Base-by-base conservation (phyloP, 2,329 filamentous ascomycete genomes). In the Microcera coccophila region DNA sequence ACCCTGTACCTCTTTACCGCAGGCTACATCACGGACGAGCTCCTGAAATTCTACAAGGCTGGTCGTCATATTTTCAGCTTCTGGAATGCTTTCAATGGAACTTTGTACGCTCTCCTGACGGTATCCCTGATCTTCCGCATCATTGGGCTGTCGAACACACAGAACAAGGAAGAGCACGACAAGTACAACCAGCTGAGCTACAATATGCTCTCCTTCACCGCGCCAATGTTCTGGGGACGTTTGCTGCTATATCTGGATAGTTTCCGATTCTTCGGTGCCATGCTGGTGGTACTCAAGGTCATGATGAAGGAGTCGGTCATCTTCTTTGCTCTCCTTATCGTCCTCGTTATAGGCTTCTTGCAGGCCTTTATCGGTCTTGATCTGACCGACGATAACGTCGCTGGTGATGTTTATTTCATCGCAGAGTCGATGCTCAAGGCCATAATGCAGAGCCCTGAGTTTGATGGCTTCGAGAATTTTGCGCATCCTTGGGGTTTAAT, bases 211-310 rank as follows among this genome's bases (percentile, higher is more conserved):
- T 90, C 93, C 9, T 95, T 96, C 64, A 83, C 84, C 3, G 90
- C 93, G 0, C 93, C 93, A 0, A 87, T 98, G 87, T 97, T 98
- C 66, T 98, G 93, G 91, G 86, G 84, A 61, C 85, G 93, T 4
- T 75, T 98, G 45, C 70, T 98, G 49, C 79, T 98, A 5, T 98
- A 96, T 62, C 79, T 98, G 15, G 93, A 98, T 66, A 88, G 86
- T 24, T 81, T 95, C 75, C 83, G 87, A 42, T 98, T 98, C 73
- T 98, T 98, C 59, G 93, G 93, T 18, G 90, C 91, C 38, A 98
- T 98, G 93, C 79, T 98, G 1, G 91, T 98, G 2, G 90, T 98
- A 2, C 74, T 98, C 34, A 95, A 97, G 64, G 86, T 90, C 39
- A 90, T 91, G 87, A 90, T 91, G 85, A 89, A 88, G 60, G 86